Evolutionary conservation across 2,329 filamentous ascomycete genomes (phyloP).

Genomic region (Hypoxylon sp.): DNA sequence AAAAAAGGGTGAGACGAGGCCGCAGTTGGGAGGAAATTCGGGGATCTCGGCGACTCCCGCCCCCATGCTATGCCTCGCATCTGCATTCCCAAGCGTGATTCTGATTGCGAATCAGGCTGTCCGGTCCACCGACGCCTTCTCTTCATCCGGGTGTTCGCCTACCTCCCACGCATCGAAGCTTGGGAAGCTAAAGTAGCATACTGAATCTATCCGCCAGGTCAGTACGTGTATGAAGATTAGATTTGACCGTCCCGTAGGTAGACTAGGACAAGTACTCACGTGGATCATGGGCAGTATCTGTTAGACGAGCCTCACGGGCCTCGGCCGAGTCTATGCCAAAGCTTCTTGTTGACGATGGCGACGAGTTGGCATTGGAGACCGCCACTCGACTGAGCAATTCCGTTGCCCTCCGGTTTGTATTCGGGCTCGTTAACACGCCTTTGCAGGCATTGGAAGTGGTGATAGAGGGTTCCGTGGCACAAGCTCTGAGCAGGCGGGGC

Average conservation of each 20-base stretch:
- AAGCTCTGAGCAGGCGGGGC: constrained; percentile 68
- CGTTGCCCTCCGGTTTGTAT: constrained; percentile 66
- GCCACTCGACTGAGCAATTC: constrained; percentile 70
- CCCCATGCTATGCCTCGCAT: constrained; percentile 15
- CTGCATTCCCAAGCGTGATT: constrained; percentile 12
- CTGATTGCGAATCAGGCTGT: constrained; percentile 36
- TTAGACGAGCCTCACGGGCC: constrained; percentile 40
- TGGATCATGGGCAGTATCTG: constrained; percentile 47
- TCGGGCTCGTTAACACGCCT: constrained; percentile 65
- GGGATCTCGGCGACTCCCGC: constrained; percentile 33
- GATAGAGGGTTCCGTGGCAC: constrained; percentile 71
- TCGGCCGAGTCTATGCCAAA: constrained; percentile 54
- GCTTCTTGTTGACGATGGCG: constrained; percentile 57
- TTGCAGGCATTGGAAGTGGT: constrained; percentile 69
- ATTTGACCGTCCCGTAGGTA: not conserved
- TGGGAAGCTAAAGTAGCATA: constrained; percentile 80
- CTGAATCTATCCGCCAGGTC: constrained; percentile 55
- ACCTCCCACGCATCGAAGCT: constrained; percentile 78
- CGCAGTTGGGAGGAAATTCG: constrained; percentile 19
- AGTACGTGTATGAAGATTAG: constrained; percentile 23
- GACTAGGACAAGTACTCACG: constrained; percentile 42
- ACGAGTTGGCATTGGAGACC: constrained; percentile 61
- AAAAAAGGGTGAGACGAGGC: constrained; percentile 20
- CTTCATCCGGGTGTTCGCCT: constrained; percentile 60
- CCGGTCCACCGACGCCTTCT: constrained; percentile 53